Percentiles rank a stretch among this genome's conserved stretches.
Evolutionary conservation across 139 green algal species (phyloP).

Genomic region (Monoraphidium neglectum): DNA sequence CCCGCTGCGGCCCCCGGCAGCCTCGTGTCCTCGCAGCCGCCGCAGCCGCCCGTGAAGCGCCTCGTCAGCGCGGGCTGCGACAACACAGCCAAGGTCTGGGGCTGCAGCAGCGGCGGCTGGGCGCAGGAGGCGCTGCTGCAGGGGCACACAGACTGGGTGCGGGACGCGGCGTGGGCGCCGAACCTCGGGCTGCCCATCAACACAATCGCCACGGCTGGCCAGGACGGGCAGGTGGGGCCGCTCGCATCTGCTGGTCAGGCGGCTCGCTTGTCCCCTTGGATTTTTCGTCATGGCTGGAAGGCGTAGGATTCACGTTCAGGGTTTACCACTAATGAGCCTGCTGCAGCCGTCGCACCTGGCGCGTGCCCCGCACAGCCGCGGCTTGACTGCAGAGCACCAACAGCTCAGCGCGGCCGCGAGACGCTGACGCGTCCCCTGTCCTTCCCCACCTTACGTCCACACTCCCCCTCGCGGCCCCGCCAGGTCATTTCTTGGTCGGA

Average conservation of each 20-base stretch:
- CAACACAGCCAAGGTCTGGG: constrained; percentile 86
- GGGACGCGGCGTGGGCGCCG: constrained; percentile 96
- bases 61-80: constrained; percentile 88
- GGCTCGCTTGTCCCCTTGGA: not conserved
- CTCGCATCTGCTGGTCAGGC: not conserved
- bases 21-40: constrained; percentile 52
- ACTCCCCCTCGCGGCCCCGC: too few relatives aligned
- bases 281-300: too few relatives aligned
- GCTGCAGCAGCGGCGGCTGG: constrained; percentile 68
- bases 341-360: too few relatives aligned
- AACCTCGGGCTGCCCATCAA: constrained; percentile 84
- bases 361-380: too few relatives aligned
- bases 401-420: too few relatives aligned
- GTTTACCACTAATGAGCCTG: too few relatives aligned
- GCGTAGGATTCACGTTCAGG: too few relatives aligned
- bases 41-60: constrained; percentile 53
- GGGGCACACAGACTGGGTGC: constrained; percentile 93
- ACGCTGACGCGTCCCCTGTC: too few relatives aligned
- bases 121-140: constrained; percentile 70
- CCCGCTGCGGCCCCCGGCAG: constrained; percentile 72
- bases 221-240: constrained; percentile 82
- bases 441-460: too few relatives aligned
- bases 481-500: constrained; percentile 87
- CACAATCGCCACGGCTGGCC: constrained; percentile 88
- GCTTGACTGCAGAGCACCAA: too few relatives aligned